Conservation (phyloP, 805 yeast genomes). For the Peterozyma xylosa region DNA sequence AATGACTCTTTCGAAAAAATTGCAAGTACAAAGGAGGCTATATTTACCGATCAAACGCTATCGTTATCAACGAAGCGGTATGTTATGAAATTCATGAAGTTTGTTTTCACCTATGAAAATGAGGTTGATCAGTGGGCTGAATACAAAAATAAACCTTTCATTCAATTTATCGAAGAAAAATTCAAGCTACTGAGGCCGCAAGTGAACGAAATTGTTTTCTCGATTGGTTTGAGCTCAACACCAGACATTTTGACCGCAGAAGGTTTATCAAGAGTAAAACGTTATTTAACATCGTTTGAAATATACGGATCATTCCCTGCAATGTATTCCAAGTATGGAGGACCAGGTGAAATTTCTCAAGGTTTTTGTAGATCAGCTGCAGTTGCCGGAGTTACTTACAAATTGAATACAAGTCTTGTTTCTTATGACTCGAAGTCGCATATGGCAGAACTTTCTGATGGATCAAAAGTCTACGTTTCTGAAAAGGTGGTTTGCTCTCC, state of each 20-base stretch:
- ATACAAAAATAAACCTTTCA: slow-evolving; percentile 49
- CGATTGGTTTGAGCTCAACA: slow-evolving; percentile 73
- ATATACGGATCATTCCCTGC: slow-evolving; percentile 95
- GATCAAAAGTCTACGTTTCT: slow-evolving; percentile 62
- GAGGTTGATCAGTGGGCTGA: slow-evolving; percentile 50
- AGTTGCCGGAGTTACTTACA: slow-evolving; percentile 93
- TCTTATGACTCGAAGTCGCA: slow-evolving; percentile 61
- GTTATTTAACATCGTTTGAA: slow-evolving; percentile 79
- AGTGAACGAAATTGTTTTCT: slow-evolving; percentile 73
- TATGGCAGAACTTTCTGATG: slow-evolving; percentile 69
- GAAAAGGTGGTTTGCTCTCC: slow-evolving; percentile 80
- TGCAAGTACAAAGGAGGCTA: slow-evolving; percentile 83
- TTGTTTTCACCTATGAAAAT: slow-evolving; percentile 64
- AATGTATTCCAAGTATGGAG: slow-evolving; percentile 86
- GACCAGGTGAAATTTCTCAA: slow-evolving; percentile 92
- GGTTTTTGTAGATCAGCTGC: slow-evolving; percentile 98
- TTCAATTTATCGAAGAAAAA: slow-evolving; percentile 48
- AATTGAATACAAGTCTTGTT: slow-evolving; percentile 59
- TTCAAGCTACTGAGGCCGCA: slow-evolving; percentile 72
- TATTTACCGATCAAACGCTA: slow-evolving; percentile 81
- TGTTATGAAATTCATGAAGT: slow-evolving; percentile 87
- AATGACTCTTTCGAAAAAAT: slow-evolving; percentile 85
- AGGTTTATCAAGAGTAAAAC: slow-evolving; percentile 74
- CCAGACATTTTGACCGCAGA: slow-evolving; percentile 56
- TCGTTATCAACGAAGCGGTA: slow-evolving; percentile 70